Percentiles rank a stretch among this genome's conserved stretches.
Conservation (phyloP, 768 basidiomycete genomes). For the Tulasnella sp. region DNA sequence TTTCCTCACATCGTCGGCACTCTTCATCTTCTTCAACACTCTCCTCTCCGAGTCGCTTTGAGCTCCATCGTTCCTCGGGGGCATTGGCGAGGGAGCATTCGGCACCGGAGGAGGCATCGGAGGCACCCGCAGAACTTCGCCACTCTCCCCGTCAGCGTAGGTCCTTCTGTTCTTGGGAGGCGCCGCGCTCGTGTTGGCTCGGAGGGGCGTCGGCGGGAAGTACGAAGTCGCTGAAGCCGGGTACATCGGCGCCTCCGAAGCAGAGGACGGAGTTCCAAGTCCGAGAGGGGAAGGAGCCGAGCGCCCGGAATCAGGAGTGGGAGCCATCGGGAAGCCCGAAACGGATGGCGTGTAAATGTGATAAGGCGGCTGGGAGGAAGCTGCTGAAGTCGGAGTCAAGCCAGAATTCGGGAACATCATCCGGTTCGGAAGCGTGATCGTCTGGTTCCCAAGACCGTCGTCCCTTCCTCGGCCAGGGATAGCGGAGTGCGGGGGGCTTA, state of each 20-base stretch:
- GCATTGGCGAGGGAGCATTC: not conserved
- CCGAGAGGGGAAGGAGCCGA: not conserved
- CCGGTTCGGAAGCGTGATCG: not conserved
- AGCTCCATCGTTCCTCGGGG: not conserved
- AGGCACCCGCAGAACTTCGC: not conserved
- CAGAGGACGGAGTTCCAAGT: not conserved
- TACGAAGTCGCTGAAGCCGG: not conserved
- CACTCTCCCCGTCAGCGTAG: constrained; percentile 4
- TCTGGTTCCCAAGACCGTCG: not conserved
- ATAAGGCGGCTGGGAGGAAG: not conserved
- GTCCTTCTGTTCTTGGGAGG: not conserved
- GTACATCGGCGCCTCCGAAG: not conserved
- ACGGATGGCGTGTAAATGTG: constrained; percentile 8
- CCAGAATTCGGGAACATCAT: not conserved
- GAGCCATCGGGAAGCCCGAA: not conserved
- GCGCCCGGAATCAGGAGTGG: not conserved
- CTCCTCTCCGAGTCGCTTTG: not conserved
- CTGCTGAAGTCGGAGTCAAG: not conserved
- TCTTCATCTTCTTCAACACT: constrained; percentile 18
- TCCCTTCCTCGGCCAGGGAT: not conserved
- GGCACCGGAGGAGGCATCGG: not conserved
- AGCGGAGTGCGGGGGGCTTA: not conserved
- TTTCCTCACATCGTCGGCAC: constrained; percentile 17
- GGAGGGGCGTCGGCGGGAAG: not conserved
- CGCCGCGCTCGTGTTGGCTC: not conserved